Base-by-base conservation (phyloP, 108 stramenopile genomes). In the Mayamaea pseudoterrestris region DNA sequence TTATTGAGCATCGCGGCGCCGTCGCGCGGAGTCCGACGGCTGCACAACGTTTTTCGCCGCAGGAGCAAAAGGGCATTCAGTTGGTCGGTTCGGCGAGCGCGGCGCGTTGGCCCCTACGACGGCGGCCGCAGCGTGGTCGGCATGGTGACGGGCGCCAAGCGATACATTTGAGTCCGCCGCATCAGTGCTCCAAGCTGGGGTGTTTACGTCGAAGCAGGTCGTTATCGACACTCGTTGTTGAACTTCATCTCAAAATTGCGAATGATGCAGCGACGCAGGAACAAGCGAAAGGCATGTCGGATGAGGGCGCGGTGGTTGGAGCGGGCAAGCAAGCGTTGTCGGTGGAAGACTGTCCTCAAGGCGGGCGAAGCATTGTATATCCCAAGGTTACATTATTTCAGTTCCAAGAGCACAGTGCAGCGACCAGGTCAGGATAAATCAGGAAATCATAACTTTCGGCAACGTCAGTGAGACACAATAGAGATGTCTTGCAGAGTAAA, bases 71-170 rank as follows among this genome's bases (percentile, higher is more conserved):
- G 69, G 90, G 90, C 17, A 83, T 86, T 31, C 90, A 93, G 53
- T 93, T n/a, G n/a, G 86, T 41, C 69, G 86, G 7, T 80, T 92
- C 61, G 85, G 80, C 35, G 71, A 82, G 42, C 71, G 85, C 16
- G 93, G 93, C 27, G 83, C 90, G 29, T 88, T 90, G 43, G 93
- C 95, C 95, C 94, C 55, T 94, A 85, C 66, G 95, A 97, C 58
- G 70, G 61, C 12, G 93, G 93, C 0, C 60, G 78, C 17, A 97
- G 94, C 47, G 90, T 94, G 85, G 60, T 97, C 23, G 79, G 80
- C 30, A 97, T 97, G 93, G 55, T 97, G 17, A 80, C 67, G 9
- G 95, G 95, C 8, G 87, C 83, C 7, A 97, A 97, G 51, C 80
- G 95, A 8, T 97, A 96, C 58, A 79, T 96, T 35, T 96, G 22